These are phyloP conservation scores for Talaromyces sp. DNA, from an alignment of 2,329 filamentous ascomycete genomes.

Conservation along the genomic window DNA sequence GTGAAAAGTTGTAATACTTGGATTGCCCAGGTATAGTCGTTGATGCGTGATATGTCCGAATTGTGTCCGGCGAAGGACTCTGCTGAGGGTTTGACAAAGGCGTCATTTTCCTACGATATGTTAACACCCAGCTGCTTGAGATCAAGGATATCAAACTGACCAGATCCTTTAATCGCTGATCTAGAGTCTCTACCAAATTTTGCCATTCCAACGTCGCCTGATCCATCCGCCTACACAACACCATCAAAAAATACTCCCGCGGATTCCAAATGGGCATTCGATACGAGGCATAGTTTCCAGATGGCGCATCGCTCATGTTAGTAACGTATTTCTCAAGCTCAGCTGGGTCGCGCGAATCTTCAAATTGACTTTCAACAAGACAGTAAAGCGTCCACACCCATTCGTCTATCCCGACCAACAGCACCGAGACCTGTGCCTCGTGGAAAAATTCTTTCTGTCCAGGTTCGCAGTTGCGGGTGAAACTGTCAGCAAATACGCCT, in stretches of 20 bases:
- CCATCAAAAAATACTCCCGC: background rate
- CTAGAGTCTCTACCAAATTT: conserved; percentile 6
- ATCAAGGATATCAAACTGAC: background rate
- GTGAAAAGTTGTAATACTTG: conserved; percentile 8
- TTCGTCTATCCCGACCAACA: conserved; percentile 2
- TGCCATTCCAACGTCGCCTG: conserved; percentile 6
- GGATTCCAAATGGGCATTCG: background rate
- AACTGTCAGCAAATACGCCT: background rate
- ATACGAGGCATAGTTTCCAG: background rate
- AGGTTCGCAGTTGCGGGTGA: background rate
- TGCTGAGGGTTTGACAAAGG: conserved; percentile 3
- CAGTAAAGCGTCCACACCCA: conserved; percentile 13
- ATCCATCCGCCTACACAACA: background rate
- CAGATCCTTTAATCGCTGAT: background rate
- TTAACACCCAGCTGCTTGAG: background rate
- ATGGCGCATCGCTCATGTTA: background rate
- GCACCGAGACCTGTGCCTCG: background rate
- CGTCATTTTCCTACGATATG: background rate
- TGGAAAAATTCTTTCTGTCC: conserved; percentile 4
- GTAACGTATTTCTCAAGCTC: background rate
- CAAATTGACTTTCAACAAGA: background rate
- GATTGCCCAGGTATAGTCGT: conserved; percentile 12
- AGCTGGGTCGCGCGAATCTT: background rate
- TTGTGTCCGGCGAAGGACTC: background rate
- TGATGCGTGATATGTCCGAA: background rate